Conservation (phyloP, 345 rosid species). For the Syzygium aqueum region DNA sequence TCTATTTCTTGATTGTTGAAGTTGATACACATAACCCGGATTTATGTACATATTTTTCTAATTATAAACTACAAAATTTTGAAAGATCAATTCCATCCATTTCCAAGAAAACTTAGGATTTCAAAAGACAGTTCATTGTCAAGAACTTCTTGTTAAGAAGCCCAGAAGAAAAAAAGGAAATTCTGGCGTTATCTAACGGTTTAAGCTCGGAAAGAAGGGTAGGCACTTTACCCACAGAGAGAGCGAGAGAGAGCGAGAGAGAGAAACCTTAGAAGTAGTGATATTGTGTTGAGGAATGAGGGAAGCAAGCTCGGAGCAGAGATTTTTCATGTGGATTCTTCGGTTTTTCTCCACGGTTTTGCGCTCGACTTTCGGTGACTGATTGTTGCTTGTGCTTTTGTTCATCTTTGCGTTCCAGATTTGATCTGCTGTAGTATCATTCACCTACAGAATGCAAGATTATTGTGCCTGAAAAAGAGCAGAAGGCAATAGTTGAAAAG, state of each 20-base stretch:
- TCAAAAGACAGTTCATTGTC: not conserved
- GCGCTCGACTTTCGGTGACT: slow-evolving; percentile 18
- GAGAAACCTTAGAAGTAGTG: slow-evolving; percentile 25
- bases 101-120: not conserved
- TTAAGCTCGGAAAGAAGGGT: not conserved
- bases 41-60: not conserved
- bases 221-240: not conserved
- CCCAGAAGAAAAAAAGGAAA: not conserved
- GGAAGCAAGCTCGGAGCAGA: slow-evolving; percentile 36
- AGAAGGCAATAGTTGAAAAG: not conserved
- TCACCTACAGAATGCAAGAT: not conserved
- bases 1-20: not conserved
- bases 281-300: slow-evolving; percentile 23
- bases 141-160: not conserved
- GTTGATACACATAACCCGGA: not conserved
- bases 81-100: not conserved
- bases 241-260: not conserved
- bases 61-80: not conserved
- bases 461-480: not conserved
- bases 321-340: slow-evolving; percentile 38
- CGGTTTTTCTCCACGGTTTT: slow-evolving; percentile 42
- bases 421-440: not conserved
- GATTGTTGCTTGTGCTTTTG: not conserved
- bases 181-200: not conserved
- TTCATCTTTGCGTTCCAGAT: not conserved